Evolutionary conservation across 352 stramenopile genomes (phyloP), one percentile per base, ranked within the genome.

Genomic region (Pythium biforme): DNA sequence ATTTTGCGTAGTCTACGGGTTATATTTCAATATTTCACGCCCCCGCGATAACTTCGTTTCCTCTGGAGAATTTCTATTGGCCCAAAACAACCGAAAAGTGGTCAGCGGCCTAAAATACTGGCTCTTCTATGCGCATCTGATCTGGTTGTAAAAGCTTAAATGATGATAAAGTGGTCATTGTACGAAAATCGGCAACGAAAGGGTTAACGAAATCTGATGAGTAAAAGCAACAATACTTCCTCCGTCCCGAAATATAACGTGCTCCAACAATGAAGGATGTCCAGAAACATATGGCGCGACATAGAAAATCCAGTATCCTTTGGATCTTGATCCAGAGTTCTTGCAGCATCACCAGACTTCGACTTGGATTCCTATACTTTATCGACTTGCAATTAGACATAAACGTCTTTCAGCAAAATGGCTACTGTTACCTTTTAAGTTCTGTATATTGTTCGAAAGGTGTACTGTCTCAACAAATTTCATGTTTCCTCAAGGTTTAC

Each of bases 101-200:
- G 55, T 52, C 29, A 46, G 23, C 2, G 31, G 12, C 10, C 8
- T n/a, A n/a, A n/a, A n/a, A n/a, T n/a, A n/a, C 8, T 12, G 48
- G 34, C 17, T 34, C 34, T 62, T 55, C 14, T 62, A n/a, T 39
- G n/a, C 2, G 20, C 23, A 43, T 56, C 56, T 63, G 34, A 56
- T 56, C 23, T 29, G 33, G 53, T 31, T 19, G 22, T 40, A 50
- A 63, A 56, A 27, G 3, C 19, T 50, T 40, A 54, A 63, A 63
- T 56, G 25, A 63, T 33, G 45, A 63, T 55, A 50, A 53, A 63
- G 23, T 56, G 46, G 56, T 63, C 23, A 63, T 63, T 55, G 56
- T 63, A 56, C 56, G 25, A 29, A 63, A 63, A 63, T 63, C 47
- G 45, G 56, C 56, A 55, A 63, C 56, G 56, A 63, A 63, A 63